phyloP scores from a whole-genome alignment of 202 grass and related monocot species.

The Zizania palustris region DNA sequence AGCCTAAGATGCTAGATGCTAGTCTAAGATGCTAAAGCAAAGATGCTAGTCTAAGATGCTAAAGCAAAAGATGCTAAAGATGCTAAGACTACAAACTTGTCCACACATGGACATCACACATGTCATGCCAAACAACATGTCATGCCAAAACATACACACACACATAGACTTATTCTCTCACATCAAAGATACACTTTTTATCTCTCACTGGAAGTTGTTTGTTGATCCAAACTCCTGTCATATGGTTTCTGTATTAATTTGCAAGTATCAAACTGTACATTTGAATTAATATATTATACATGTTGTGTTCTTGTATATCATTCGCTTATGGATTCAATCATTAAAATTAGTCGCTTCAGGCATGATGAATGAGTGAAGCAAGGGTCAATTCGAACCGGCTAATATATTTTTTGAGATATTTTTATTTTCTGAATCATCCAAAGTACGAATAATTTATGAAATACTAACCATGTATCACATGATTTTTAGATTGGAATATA shows the following conservation, averaged over 20 bases:
- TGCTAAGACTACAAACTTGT: too few relatives aligned
- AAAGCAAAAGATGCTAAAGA: too few relatives aligned
- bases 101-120: too few relatives aligned
- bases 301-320: neutral
- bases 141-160: too few relatives aligned
- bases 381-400: neutral
- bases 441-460: neutral
- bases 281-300: neutral
- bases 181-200: neutral
- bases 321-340: neutral
- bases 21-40: too few relatives aligned
- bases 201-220: neutral
- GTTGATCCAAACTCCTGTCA: neutral
- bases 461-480: neutral
- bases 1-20: too few relatives aligned
- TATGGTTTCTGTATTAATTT: too few relatives aligned
- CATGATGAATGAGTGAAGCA: neutral
- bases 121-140: too few relatives aligned
- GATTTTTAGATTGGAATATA: neutral
- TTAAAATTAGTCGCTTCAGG: neutral
- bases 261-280: neutral
- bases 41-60: too few relatives aligned
- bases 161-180: too few relatives aligned
- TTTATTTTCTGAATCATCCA: neutral
- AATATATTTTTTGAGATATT: neutral